Percentiles rank a stretch among this genome's conserved stretches.
These are phyloP conservation scores for Puccinia horiana DNA, from an alignment of 1,284 basidiomycete species.

Conservation along the genomic window DNA sequence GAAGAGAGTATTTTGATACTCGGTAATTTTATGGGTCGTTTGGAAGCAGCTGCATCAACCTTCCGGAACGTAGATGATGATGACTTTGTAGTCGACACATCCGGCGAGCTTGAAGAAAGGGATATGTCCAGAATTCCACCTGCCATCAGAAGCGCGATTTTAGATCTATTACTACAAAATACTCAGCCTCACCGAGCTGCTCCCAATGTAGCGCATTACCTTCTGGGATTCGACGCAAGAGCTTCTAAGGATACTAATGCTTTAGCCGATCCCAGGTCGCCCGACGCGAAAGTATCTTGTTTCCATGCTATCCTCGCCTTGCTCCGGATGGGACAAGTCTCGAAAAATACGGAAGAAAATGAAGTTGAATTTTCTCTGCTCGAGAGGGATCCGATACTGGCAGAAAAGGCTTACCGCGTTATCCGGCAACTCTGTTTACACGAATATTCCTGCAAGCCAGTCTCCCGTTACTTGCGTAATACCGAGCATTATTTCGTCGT, in stretches of 20 bases:
- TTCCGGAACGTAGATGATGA: slow-evolving; percentile 56
- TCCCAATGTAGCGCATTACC: slow-evolving; percentile 85
- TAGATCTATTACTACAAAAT: slow-evolving; percentile 80
- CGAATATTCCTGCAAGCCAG: slow-evolving; percentile 75
- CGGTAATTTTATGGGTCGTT: slow-evolving; percentile 72
- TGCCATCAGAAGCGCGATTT: slow-evolving; percentile 74
- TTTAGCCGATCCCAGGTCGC: slow-evolving; percentile 64
- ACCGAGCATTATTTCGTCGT: slow-evolving; percentile 84
- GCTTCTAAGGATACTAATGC: slow-evolving; percentile 60
- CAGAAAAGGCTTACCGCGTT: slow-evolving; percentile 81
- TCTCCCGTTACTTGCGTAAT: slow-evolving; percentile 83
- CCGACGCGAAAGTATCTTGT: slow-evolving; percentile 70
- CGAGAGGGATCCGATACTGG: slow-evolving; percentile 67
- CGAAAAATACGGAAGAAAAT: slow-evolving; percentile 63
- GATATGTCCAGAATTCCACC: slow-evolving; percentile 66
- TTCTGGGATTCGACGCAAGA: slow-evolving; percentile 72
- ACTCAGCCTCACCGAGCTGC: slow-evolving; percentile 69
- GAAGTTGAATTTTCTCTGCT: slow-evolving; percentile 45
- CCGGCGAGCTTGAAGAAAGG: slow-evolving; percentile 63
- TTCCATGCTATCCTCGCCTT: slow-evolving; percentile 80
- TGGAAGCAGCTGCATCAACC: slow-evolving; percentile 63
- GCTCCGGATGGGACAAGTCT: slow-evolving; percentile 66
- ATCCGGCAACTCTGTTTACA: slow-evolving; percentile 84
- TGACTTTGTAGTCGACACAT: slow-evolving; percentile 52
- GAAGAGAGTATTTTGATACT: slow-evolving; percentile 82